Percentiles rank a stretch among this genome's conserved stretches.
phyloP scores from a whole-genome alignment of 2,329 filamentous ascomycete species.

The Talaromyces sp. region DNA sequence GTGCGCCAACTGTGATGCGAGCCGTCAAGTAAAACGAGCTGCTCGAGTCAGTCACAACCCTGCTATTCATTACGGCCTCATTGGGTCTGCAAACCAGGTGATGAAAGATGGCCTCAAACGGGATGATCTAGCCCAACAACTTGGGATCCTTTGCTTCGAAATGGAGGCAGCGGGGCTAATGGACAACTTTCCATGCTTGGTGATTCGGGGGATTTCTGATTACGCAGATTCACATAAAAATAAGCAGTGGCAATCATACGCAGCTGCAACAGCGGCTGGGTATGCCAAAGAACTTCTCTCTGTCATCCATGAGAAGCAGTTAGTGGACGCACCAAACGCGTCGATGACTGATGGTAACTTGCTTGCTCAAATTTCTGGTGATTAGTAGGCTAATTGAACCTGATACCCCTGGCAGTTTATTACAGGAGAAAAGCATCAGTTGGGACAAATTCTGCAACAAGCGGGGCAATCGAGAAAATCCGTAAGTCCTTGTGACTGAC shows the following conservation, averaged over 20 bases:
- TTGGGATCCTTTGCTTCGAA: neutral
- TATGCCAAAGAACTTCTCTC: neutral
- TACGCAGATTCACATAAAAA: neutral
- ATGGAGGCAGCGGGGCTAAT: neutral
- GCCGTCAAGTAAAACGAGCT: neutral
- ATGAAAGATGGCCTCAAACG: neutral
- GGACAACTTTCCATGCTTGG: neutral
- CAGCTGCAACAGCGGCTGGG: neutral
- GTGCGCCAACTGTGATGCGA: neutral
- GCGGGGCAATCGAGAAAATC: neutral
- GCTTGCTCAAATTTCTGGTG: neutral
- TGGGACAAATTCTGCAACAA: neutral
- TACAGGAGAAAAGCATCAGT: neutral
- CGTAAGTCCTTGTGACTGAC: neutral
- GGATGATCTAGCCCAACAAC: neutral
- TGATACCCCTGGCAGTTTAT: neutral
- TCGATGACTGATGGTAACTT: neutral
- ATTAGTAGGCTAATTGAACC: neutral
- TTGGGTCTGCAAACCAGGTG: slow-evolving; percentile 1
- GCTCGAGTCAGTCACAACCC: neutral
- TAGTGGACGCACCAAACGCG: neutral
- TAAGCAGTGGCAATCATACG: neutral
- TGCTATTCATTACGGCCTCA: slow-evolving; percentile 6
- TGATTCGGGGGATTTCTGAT: neutral
- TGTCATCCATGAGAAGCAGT: neutral